Conservation (phyloP, 805 yeast genomes). For the Hanseniaspora taiwanica region DNA sequence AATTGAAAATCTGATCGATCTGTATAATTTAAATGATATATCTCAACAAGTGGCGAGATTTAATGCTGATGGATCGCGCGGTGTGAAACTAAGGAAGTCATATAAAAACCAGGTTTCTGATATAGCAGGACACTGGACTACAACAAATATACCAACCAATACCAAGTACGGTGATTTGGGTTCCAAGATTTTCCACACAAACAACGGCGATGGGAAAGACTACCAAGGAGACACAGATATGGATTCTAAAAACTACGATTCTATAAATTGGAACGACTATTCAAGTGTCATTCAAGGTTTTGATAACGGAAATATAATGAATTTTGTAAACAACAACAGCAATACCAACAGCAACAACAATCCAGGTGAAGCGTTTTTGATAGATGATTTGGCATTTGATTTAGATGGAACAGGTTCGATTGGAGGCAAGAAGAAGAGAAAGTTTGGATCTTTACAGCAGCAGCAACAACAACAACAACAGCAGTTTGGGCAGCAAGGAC, state of each 20-base stretch:
- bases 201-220: conserved; percentile 14
- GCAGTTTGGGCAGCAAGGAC: too few species aligned
- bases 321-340: conserved; percentile 11
- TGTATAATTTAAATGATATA: conserved; percentile 54
- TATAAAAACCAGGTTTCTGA: conserved; percentile 87
- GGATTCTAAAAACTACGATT: conserved; percentile 13
- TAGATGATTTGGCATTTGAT: conserved; percentile 25
- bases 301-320: conserved; percentile 21
- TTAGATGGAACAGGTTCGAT: conserved; percentile 22
- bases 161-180: conserved; percentile 26
- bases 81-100: conserved; percentile 85
- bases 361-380: conserved; percentile 10
- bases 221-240: conserved; percentile 4
- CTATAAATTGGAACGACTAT: conserved; percentile 22
- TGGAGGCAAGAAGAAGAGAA: conserved; percentile 16
- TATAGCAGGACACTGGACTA: conserved; percentile 54
- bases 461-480: background rate
- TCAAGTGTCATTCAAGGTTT: conserved; percentile 20
- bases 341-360: background rate
- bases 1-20: conserved; percentile 49
- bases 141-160: conserved; percentile 39
- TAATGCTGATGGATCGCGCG: conserved; percentile 80
- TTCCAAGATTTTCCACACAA: conserved; percentile 19
- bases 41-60: conserved; percentile 76
- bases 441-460: conserved; percentile 12